phyloP scores from a whole-genome alignment of 2,329 filamentous ascomycete genomes.

The Cadophora malorum region DNA sequence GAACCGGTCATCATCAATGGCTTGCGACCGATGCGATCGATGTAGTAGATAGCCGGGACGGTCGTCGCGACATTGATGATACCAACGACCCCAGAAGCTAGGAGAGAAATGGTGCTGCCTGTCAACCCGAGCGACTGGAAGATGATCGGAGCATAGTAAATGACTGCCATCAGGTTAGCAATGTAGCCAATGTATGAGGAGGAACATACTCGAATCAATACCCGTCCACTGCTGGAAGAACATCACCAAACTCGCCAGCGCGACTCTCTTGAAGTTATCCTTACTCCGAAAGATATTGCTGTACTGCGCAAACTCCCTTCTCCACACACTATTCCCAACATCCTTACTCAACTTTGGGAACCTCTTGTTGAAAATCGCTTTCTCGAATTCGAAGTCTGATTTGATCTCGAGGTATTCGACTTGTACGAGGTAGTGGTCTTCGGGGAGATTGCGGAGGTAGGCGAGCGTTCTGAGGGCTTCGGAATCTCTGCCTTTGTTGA shows the following conservation, averaged over 20 bases:
- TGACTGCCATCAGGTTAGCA: too few species aligned
- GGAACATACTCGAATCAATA: slow-evolving; percentile 48
- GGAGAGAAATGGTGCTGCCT: slow-evolving; percentile 18
- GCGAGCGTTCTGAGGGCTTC: slow-evolving; percentile 56
- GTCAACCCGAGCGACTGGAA: slow-evolving; percentile 20
- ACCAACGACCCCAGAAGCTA: neutral
- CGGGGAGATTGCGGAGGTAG: slow-evolving; percentile 49
- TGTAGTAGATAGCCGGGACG: neutral
- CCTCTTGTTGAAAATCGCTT: slow-evolving; percentile 50
- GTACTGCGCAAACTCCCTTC: slow-evolving; percentile 57
- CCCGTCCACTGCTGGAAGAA: slow-evolving; percentile 56
- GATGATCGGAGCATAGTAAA: slow-evolving; percentile 22
- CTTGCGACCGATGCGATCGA: neutral
- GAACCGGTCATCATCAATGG: neutral
- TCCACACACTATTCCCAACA: slow-evolving; percentile 51
- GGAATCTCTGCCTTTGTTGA: slow-evolving; percentile 50
- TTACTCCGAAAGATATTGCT: slow-evolving; percentile 53
- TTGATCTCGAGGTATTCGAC: slow-evolving; percentile 56
- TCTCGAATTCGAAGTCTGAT: slow-evolving; percentile 53
- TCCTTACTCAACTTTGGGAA: slow-evolving; percentile 54
- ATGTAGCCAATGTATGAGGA: too few species aligned
- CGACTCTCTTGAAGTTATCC: slow-evolving; percentile 57
- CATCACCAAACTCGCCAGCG: slow-evolving; percentile 53
- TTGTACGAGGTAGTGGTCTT: slow-evolving; percentile 49
- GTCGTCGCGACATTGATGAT: neutral